Base-by-base conservation (phyloP, 129 eudicot genomes). In the Pseudognaphalium luteoalbum region DNA sequence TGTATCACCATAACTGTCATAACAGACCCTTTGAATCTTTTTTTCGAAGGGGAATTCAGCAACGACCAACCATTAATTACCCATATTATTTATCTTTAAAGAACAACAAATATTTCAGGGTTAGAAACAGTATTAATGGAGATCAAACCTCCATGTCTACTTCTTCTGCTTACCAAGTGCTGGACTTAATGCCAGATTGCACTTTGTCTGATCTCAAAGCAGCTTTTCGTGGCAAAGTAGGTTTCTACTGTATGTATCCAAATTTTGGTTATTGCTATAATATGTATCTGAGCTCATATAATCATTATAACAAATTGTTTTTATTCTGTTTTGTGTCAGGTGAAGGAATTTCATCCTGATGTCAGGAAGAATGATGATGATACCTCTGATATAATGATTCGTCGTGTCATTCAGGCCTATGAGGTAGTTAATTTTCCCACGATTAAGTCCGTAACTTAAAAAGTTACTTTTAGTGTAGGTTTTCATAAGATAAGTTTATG, bases 291-390 rank as follows among this genome's bases (percentile, higher is more conserved):
- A 22, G 17, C 6, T 66, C 6, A 6, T 58, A 4, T 7, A 50
- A 50, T 50, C 1, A 1, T 30, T 17, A 58, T 28, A 2, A 11
- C 17, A 61, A 15, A 29, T 33, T 69, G 58, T 56, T 37, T 28
- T 68, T 71, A 17, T 17, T 54, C 22, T 21, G 2, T 9, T 52
- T 66, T 47, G 58, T 63, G 21, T 5, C 84, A 93, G 98, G 98
- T 94, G 22, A 94, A 94, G 80, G 81, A 91, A 86, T 91, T 86
- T 59, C 98, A 94, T 89, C 98, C 98, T 56, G 98, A 94, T 94
- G 89, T 89, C 25, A 84, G 80, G 41, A 84, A 75, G 73, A 83
- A 73, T 68, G 85, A 79, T 73, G 83, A 76, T 41, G 61, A 62
- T 65, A 72, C 68, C 78, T 93, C 98, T 12, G 96, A 93, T 81